Percentiles rank a stretch among this genome's conserved stretches.
These are phyloP conservation scores for Microdochium nivale DNA, from an alignment of 2,329 filamentous ascomycete species.

Conservation along the genomic window DNA sequence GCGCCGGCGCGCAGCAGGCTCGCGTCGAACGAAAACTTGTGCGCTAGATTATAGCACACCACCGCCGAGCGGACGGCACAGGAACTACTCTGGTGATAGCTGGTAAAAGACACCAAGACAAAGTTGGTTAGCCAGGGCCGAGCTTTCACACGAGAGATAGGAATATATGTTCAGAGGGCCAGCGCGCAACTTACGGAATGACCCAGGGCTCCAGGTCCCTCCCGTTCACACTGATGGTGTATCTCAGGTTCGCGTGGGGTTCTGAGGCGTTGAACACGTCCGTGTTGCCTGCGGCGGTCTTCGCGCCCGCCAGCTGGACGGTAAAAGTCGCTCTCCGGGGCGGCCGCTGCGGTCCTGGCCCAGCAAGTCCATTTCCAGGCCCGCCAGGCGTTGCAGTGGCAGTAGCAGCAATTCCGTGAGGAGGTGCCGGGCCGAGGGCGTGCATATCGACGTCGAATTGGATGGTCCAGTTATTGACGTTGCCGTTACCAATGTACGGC, in stretches of 20 bases:
- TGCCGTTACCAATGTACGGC: slow-evolving; percentile 28
- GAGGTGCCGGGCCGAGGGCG: neutral
- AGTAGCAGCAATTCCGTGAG: neutral
- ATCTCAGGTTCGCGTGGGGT: slow-evolving; percentile 42
- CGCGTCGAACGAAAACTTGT: slow-evolving; percentile 50
- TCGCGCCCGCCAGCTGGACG: slow-evolving; percentile 53
- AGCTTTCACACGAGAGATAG: too few species aligned
- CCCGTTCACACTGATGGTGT: slow-evolving; percentile 31
- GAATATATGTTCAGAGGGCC: too few species aligned
- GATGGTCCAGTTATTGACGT: slow-evolving; percentile 53
- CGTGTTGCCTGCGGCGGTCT: slow-evolving; percentile 53
- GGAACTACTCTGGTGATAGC: slow-evolving; percentile 43
- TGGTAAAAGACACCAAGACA: neutral
- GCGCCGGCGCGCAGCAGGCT: slow-evolving; percentile 34
- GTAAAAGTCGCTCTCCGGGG: slow-evolving; percentile 44
- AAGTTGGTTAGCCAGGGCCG: too few species aligned
- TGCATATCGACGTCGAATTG: slow-evolving; percentile 36
- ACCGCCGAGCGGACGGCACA: slow-evolving; percentile 53
- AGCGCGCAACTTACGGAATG: slow-evolving; percentile 36
- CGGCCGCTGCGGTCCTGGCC: neutral
- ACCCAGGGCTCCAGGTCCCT: slow-evolving; percentile 40
- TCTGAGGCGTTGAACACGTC: slow-evolving; percentile 47
- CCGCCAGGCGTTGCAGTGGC: neutral
- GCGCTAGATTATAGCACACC: slow-evolving; percentile 51
- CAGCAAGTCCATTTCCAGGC: neutral